Conservation (phyloP, 441 rosid genomes). For the California macrophylla region DNA sequence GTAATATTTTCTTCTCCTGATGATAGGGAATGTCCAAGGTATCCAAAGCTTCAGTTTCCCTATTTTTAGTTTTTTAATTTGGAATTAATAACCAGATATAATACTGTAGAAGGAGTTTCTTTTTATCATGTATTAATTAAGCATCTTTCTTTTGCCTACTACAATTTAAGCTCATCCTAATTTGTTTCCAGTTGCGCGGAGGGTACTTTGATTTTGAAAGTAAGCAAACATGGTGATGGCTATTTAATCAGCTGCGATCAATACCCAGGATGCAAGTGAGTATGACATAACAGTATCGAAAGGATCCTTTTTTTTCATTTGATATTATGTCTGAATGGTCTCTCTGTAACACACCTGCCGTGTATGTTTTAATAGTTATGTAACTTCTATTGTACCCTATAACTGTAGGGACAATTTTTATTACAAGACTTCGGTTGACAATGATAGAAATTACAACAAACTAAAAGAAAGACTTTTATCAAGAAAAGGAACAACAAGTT, state of each 20-base stretch:
- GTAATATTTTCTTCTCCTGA: conserved; percentile 78
- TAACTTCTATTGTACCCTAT: neutral
- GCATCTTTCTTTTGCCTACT: conserved; percentile 1
- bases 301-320: conserved; percentile 15
- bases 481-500: neutral
- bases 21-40: conserved; percentile 84
- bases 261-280: conserved; percentile 95
- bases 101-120: neutral
- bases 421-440: neutral
- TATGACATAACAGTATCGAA: conserved; percentile 14
- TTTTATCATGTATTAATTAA: neutral
- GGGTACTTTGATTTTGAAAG: conserved; percentile 80
- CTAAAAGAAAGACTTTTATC: neutral
- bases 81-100: neutral
- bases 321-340: neutral
- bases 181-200: conserved; percentile 67
- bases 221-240: conserved; percentile 76
- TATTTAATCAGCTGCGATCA: conserved; percentile 89
- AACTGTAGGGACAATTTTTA: neutral
- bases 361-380: neutral
- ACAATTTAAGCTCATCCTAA: conserved; percentile 8
- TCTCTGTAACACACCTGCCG: neutral
- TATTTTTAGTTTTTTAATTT: neutral
- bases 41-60: conserved; percentile 11
- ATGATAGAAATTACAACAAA: neutral